Conservation (phyloP, 352 stramenopile genomes). For the Phytophthora sansomeana region DNA sequence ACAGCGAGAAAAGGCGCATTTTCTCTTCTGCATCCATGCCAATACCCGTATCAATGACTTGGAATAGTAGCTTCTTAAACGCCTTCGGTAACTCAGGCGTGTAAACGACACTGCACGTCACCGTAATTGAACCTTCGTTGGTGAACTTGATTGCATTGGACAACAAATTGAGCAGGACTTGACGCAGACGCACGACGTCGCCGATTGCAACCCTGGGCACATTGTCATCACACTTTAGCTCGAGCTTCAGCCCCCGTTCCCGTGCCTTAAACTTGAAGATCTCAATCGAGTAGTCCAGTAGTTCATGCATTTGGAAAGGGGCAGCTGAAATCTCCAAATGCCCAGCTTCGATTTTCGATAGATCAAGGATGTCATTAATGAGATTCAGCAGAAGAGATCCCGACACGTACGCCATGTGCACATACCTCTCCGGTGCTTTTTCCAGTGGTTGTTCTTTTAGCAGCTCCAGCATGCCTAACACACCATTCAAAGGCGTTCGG, state of each 20-base stretch:
- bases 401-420: slow-evolving; percentile 89
- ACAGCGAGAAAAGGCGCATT: slow-evolving; percentile 80
- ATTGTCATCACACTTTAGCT: slow-evolving; percentile 66
- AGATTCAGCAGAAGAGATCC: slow-evolving; percentile 90
- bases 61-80: slow-evolving; percentile 83
- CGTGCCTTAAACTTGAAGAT: slow-evolving; percentile 92
- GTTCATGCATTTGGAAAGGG: slow-evolving; percentile 82
- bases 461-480: slow-evolving; percentile 86
- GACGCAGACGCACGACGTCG: slow-evolving; percentile 78
- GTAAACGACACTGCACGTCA: slow-evolving; percentile 76
- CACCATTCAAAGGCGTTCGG: slow-evolving; percentile 82
- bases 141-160: slow-evolving; percentile 93
- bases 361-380: slow-evolving; percentile 93
- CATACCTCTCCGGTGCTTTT: slow-evolving; percentile 71
- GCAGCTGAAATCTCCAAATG: slow-evolving; percentile 90
- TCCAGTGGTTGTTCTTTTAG: slow-evolving; percentile 82
- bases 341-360: slow-evolving; percentile 94
- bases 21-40: slow-evolving; percentile 88
- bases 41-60: slow-evolving; percentile 88
- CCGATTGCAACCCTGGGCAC: slow-evolving; percentile 79
- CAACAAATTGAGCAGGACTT: slow-evolving; percentile 84
- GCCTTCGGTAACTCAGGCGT: slow-evolving; percentile 64
- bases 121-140: slow-evolving; percentile 81
- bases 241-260: slow-evolving; percentile 88
- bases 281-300: slow-evolving; percentile 90